Evolutionary conservation across 1,139 yeast species (phyloP), one percentile per base, ranked within the genome.

Genomic region (Wickerhamomyces sp.): DNA sequence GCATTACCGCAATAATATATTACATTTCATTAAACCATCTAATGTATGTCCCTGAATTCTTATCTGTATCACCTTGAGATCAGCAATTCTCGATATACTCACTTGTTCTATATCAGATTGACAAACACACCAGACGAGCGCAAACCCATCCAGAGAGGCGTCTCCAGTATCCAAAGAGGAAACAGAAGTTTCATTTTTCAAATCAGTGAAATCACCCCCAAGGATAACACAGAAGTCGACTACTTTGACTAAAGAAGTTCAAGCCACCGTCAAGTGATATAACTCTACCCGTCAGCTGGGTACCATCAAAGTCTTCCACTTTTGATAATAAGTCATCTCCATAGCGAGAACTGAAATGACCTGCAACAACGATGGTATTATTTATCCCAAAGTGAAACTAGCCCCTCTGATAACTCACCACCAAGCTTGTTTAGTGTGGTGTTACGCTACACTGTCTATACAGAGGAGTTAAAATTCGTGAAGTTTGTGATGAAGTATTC

Each of bases 401-500:
- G 83, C 69, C 62, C 59, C 3, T 58, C 47, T 1, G 72, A 56
- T 3, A 82, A 55, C 16, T 51, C 35, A 0, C 72, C 59, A 22
- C 95, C 86, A 28, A 83, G 58, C n/a, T 57, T 44, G 47, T 86
- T 86, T 33, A 89, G 61, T 0, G 84, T 62, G 0, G 93, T 77
- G 50, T 83, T 77, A 0, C 88, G n/a, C n/a, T n/a, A n/a, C 86
- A 30, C 85, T 74, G 38, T 68, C 70, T 1, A 58, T 57, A 64
- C 59, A 28, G 56, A 52, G n/a, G n/a, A n/a, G 2, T 55, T 51
- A 17, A 57, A 54, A 12, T 55, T 45, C 1, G 91, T 64, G 54
- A 84, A 86, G 55, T 88, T 87, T 4, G 73, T 62, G 31, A 79
- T 62, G 0, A 87, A 78, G 58, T 81, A 91, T 59, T 91, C 96